These are phyloP conservation scores for Saturnispora halmiae DNA, from an alignment of 805 yeast genomes.

Conservation along the genomic window DNA sequence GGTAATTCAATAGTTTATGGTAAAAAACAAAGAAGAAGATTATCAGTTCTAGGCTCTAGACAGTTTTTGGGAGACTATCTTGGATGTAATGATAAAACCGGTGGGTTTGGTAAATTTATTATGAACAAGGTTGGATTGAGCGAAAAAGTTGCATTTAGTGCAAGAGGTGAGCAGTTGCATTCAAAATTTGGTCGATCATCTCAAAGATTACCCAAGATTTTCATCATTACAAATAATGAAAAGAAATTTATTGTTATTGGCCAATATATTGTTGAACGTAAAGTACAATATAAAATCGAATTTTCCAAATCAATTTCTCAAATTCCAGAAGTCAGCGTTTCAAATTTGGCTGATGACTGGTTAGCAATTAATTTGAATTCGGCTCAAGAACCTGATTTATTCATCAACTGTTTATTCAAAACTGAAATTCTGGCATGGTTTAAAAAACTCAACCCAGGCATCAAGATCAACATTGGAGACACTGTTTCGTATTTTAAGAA, in stretches of 20 bases:
- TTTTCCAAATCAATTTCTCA: conserved; percentile 48
- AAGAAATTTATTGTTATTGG: conserved; percentile 59
- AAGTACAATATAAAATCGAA: conserved; percentile 52
- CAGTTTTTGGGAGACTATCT: conserved; percentile 92
- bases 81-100: conserved; percentile 63
- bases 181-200: conserved; percentile 93
- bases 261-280: conserved; percentile 54
- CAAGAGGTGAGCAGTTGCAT: conserved; percentile 69
- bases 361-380: conserved; percentile 56
- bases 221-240: conserved; percentile 54
- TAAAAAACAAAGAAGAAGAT: conserved; percentile 80
- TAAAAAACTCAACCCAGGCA: conserved; percentile 47
- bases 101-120: conserved; percentile 69
- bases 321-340: conserved; percentile 56
- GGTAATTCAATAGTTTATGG: conserved; percentile 65
- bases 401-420: conserved; percentile 74
- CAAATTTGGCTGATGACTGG: conserved; percentile 89
- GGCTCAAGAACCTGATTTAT: conserved; percentile 60
- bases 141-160: conserved; percentile 68
- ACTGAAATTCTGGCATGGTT: conserved; percentile 79
- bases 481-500: conserved; percentile 81
- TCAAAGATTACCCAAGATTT: conserved; percentile 60
- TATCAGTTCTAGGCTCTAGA: conserved; percentile 80
- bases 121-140: conserved; percentile 58
- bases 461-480: conserved; percentile 59